Percentiles rank a stretch among this genome's conserved stretches.
These are phyloP conservation scores for Aureobasidium leucospermi DNA, from an alignment of 2,329 filamentous ascomycete genomes.

Conservation along the genomic window DNA sequence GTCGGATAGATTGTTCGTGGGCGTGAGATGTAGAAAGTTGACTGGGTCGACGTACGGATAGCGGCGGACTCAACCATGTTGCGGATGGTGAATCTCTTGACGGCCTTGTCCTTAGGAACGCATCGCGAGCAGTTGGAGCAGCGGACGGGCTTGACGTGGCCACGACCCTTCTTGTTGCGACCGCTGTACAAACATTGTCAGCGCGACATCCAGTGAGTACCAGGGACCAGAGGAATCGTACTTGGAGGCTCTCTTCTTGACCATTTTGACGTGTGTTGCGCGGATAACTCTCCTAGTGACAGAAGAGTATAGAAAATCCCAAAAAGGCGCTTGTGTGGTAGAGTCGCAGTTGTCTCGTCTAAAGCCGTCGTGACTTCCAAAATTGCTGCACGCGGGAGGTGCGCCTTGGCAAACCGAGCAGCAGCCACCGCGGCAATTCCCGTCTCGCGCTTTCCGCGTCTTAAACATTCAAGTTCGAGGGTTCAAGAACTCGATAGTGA, in stretches of 20 bases:
- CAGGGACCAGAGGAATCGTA: conserved; percentile 37
- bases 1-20: neutral
- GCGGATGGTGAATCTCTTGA: conserved; percentile 99
- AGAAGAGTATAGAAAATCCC: neutral
- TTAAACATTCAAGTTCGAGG: too few relatives aligned
- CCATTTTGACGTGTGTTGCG: conserved; percentile 47
- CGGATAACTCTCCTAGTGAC: neutral
- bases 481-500: too few relatives aligned
- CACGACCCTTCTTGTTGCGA: conserved; percentile 99
- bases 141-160: conserved; percentile 99
- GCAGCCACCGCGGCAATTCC: too few relatives aligned
- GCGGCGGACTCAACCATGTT: conserved; percentile 99
- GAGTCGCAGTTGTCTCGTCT: neutral
- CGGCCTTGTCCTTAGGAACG: conserved; percentile 99
- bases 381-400: too few relatives aligned
- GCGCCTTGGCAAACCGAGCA: too few relatives aligned
- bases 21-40: neutral
- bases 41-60: conserved; percentile 70
- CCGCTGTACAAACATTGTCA: conserved; percentile 53
- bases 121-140: conserved; percentile 76
- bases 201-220: conserved; percentile 5
- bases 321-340: conserved; percentile 1
- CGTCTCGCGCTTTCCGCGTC: too few relatives aligned
- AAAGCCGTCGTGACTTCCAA: too few relatives aligned
- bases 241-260: conserved; percentile 72